Evolutionary conservation across 495 filamentous ascomycete species (phyloP).

Genomic region (Friedmanniomyces simplex): DNA sequence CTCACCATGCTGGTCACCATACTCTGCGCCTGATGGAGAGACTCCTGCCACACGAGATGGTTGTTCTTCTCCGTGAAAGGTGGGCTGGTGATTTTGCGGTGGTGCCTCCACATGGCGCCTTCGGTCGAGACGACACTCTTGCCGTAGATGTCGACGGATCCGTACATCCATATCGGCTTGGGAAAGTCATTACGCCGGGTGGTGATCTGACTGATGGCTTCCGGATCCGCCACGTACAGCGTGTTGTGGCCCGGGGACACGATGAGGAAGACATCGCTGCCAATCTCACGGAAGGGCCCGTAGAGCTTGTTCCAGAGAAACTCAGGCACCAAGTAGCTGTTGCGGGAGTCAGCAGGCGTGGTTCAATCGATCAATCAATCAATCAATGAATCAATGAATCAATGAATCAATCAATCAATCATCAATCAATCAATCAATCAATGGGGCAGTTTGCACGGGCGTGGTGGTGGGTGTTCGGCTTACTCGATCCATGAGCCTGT

Average conservation of each 20-base stretch:
- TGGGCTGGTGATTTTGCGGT: conserved; percentile 57
- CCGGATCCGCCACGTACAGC: conserved; percentile 45
- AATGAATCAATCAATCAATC: no score
- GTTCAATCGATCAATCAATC: no score
- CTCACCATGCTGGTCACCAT: conserved; percentile 45
- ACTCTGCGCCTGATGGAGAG: conserved; percentile 45
- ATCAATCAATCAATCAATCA: no score
- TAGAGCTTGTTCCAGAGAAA: conserved; percentile 35
- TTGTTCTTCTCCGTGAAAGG: conserved; percentile 67
- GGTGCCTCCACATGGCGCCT: conserved; percentile 51
- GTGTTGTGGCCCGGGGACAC: conserved; percentile 40
- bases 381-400: no score
- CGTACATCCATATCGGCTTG: conserved; percentile 51
- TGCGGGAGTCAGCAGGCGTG: no score
- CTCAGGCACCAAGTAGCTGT: conserved; percentile 29
- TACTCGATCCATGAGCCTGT: conserved; percentile 41
- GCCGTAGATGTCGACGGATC: conserved; percentile 50
- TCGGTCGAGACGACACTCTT: conserved; percentile 55
- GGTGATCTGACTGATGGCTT: conserved; percentile 50
- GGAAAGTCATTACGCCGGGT: conserved; percentile 54
- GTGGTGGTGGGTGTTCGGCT: background rate
- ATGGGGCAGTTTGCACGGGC: no score
- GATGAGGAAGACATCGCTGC: conserved; percentile 45
- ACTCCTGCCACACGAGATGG: conserved; percentile 50
- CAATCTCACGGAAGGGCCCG: conserved; percentile 33